A percentile compares a stretch with the other conserved stretches of the same genome.
Evolutionary conservation across 73 alveolate species (phyloP).

Genomic region (Paramecium biaurelia): DNA sequence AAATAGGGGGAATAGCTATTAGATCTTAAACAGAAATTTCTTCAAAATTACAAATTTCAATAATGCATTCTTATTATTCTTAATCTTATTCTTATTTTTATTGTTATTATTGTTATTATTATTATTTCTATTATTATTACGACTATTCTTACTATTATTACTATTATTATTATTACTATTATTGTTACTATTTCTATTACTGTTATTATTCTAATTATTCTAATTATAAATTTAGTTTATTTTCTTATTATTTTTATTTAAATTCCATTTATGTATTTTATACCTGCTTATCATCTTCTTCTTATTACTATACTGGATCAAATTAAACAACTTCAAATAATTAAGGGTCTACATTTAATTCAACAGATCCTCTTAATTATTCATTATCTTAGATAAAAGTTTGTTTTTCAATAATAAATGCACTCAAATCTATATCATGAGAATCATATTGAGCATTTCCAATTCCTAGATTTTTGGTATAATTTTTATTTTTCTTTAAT

Average conservation of each 20-base stretch:
- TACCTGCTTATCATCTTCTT: not conserved
- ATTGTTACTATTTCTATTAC: not conserved
- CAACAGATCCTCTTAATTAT: not conserved
- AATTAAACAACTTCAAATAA: not conserved
- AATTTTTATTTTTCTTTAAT: not conserved
- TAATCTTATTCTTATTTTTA: not conserved
- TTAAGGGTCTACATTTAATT: not conserved
- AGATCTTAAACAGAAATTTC: not conserved
- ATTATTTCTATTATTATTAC: not conserved
- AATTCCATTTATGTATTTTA: not conserved
- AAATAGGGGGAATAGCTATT: slow-evolving; percentile 1
- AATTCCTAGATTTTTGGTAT: not conserved
- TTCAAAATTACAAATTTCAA: not conserved
- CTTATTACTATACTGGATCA: not conserved
- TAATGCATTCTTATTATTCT: not conserved
- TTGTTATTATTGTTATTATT: not conserved
- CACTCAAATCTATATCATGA: not conserved
- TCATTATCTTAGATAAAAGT: not conserved
- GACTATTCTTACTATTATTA: not conserved
- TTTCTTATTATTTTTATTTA: not conserved
- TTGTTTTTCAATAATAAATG: not conserved
- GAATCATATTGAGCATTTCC: not conserved
- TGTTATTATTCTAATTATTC: not conserved
- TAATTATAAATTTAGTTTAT: not conserved
- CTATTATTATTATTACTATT: not conserved